Percentiles rank a stretch among this genome's conserved stretches.
These are phyloP conservation scores for Tolypocladium guangdongense DNA, from an alignment of 2,329 filamentous ascomycete species.

Conservation along the genomic window DNA sequence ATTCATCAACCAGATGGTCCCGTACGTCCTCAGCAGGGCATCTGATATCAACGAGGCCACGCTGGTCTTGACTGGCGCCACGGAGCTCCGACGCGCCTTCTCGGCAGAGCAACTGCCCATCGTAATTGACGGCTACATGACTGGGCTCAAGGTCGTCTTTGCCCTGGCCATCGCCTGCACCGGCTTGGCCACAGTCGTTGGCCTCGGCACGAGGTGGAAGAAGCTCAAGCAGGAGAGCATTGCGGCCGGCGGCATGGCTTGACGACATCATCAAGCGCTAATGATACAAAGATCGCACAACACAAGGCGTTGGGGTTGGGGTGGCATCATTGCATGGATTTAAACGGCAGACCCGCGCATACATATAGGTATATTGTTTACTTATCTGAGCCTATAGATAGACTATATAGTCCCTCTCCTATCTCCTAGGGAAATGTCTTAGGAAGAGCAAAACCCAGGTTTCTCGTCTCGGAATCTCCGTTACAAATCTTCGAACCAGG, in stretches of 20 bases:
- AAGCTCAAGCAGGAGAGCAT: slow-evolving; percentile 21
- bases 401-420: too few species aligned
- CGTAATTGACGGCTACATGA: slow-evolving; percentile 51
- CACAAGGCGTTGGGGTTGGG: background rate
- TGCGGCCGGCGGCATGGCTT: slow-evolving; percentile 18
- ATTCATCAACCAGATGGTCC: slow-evolving; percentile 33
- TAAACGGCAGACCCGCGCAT: too few species aligned
- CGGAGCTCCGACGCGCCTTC: slow-evolving; percentile 44
- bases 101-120: slow-evolving; percentile 32
- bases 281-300: background rate
- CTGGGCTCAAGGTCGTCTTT: slow-evolving; percentile 51
- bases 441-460: too few species aligned
- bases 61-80: slow-evolving; percentile 36
- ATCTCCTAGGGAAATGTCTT: too few species aligned
- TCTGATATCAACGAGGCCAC: slow-evolving; percentile 23
- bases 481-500: too few species aligned
- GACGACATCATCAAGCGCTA: background rate
- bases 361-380: too few species aligned
- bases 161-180: slow-evolving; percentile 43
- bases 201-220: slow-evolving; percentile 25
- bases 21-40: slow-evolving; percentile 19
- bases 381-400: too few species aligned
- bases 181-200: slow-evolving; percentile 25
- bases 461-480: too few species aligned
- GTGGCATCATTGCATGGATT: background rate